Conservation (phyloP, 2,329 filamentous ascomycete species). For the Trichoderma aggressivum region DNA sequence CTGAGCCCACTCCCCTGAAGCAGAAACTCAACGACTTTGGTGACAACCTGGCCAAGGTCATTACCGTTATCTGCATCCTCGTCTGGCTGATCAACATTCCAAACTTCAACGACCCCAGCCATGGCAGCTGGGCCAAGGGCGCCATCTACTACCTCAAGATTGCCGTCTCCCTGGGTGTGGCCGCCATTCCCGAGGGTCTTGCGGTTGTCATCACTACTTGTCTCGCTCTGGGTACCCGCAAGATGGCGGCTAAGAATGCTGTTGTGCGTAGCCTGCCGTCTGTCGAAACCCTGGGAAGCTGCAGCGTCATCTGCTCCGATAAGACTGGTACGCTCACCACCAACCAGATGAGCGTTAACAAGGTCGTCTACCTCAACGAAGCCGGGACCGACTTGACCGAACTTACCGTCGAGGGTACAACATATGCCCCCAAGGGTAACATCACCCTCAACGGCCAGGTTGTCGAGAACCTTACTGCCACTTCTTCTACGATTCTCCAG, state of each 20-base stretch:
- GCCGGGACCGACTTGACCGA: constrained; percentile 74
- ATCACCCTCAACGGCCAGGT: constrained; percentile 67
- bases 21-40: constrained; percentile 99
- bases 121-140: constrained; percentile 91
- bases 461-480: constrained; percentile 64
- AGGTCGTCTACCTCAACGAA: constrained; percentile 78
- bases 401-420: constrained; percentile 87
- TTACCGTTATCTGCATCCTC: constrained; percentile 91
- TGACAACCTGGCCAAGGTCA: constrained; percentile 93
- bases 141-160: constrained; percentile 99
- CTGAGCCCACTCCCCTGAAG: constrained; percentile 93
- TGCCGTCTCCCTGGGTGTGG: constrained; percentile 94
- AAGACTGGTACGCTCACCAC: constrained; percentile 98
- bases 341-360: constrained; percentile 98
- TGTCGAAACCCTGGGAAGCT: constrained; percentile 96
- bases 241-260: constrained; percentile 98
- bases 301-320: constrained; percentile 98
- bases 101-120: constrained; percentile 92
- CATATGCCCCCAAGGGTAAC: constrained; percentile 78
- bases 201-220: constrained; percentile 99
- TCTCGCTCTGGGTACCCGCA: constrained; percentile 89
- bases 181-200: constrained; percentile 94
- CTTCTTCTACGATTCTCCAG: constrained; percentile 74
- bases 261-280: constrained; percentile 95
- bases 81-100: constrained; percentile 99